A percentile compares a stretch with the other conserved stretches of the same genome.
Evolutionary conservation across 352 stramenopile genomes (phyloP).

Genomic region (Globisporangium cystogenes): DNA sequence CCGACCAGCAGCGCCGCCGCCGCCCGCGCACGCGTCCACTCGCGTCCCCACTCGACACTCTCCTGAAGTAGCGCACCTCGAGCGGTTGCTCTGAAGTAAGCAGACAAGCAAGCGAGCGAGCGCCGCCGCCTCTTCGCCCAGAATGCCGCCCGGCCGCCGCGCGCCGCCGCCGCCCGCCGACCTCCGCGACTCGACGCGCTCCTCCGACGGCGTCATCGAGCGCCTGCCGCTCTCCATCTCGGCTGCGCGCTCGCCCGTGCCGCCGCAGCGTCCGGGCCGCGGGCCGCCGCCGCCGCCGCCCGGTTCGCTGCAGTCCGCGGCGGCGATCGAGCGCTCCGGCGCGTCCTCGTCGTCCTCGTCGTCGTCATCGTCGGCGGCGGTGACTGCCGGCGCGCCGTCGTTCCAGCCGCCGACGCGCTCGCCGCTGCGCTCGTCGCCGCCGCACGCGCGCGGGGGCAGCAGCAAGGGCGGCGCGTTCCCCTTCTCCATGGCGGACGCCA

Average conservation of each 20-base stretch:
- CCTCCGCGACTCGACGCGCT: conserved; percentile 10
- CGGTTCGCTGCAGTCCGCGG: not conserved
- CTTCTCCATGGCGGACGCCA: conserved; percentile 12
- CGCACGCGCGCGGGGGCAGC: not conserved
- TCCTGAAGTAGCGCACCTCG: not conserved
- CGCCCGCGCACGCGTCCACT: no score
- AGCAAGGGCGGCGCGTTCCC: conserved; percentile 6
- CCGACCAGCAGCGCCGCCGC: no score
- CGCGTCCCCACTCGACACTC: no score
- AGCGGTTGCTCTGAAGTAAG: not conserved
- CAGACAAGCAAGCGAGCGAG: no score
- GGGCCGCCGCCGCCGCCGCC: conserved; percentile 9
- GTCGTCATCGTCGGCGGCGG: not conserved
- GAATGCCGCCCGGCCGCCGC: not conserved
- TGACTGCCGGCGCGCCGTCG: not conserved
- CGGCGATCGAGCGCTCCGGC: not conserved
- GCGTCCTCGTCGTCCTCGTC: conserved; percentile 8
- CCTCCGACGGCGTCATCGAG: conserved; percentile 17
- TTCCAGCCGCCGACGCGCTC: conserved; percentile 2
- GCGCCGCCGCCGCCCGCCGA: not conserved
- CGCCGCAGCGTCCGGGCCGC: not conserved
- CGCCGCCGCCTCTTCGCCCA: not conserved
- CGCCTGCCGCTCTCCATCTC: conserved; percentile 7
- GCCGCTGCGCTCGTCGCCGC: not conserved
- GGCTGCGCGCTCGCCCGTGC: conserved; percentile 2